Conservation (phyloP, 2,329 filamentous ascomycete species). For the Lojkania enalia region DNA sequence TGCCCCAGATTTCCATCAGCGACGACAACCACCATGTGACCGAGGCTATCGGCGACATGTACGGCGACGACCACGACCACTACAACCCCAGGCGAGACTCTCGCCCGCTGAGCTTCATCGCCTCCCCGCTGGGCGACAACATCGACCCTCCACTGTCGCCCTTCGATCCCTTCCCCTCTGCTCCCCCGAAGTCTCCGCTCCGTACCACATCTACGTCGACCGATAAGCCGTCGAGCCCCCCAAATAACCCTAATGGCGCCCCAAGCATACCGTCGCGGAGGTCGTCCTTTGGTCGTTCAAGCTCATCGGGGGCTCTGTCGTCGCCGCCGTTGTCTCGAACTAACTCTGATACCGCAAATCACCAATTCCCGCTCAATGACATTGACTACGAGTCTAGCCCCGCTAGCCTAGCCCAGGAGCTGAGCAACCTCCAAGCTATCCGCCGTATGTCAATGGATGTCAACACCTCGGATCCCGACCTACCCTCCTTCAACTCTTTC, state of each 20-base stretch:
- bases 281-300: constrained; percentile 17
- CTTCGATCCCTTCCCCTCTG: constrained; percentile 36
- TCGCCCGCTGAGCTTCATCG: constrained; percentile 76
- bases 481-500: constrained; percentile 68
- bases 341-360: constrained; percentile 52
- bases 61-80: constrained; percentile 76
- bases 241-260: constrained; percentile 25
- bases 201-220: constrained; percentile 42
- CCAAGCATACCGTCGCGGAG: constrained; percentile 14
- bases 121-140: constrained; percentile 57
- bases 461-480: constrained; percentile 68
- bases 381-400: constrained; percentile 89
- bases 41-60: constrained; percentile 88
- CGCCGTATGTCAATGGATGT: constrained; percentile 96
- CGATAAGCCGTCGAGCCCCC: constrained; percentile 27
- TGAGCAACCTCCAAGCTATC: constrained; percentile 89
- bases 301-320: constrained; percentile 34
- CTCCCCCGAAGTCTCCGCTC: constrained; percentile 47
- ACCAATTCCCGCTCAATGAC: constrained; percentile 75
- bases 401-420: constrained; percentile 85
- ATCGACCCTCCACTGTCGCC: constrained; percentile 41
- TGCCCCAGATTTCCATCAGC: constrained; percentile 70
- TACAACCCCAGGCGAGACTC: constrained; percentile 55
- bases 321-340: constrained; percentile 47
- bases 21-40: constrained; percentile 94